These are phyloP conservation scores for Alternaria novae-zelandiae DNA, from an alignment of 2,329 filamentous ascomycete species.

Conservation along the genomic window DNA sequence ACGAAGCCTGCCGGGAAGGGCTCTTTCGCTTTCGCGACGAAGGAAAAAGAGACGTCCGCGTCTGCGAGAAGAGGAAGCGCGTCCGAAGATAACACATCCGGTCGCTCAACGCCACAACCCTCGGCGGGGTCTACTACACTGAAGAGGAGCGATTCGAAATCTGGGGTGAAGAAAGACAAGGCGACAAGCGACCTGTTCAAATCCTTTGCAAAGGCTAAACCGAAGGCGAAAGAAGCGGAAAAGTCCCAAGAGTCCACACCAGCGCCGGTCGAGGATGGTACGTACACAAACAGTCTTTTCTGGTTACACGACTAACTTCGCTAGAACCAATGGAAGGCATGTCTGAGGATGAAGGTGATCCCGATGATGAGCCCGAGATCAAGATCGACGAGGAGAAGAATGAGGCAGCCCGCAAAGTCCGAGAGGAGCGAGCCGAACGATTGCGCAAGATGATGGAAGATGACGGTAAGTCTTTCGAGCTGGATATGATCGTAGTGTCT, in stretches of 20 bases:
- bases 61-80: constrained; percentile 27
- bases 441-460: constrained; percentile 79
- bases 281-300: constrained; percentile 3
- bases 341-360: constrained; percentile 52
- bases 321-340: constrained; percentile 61
- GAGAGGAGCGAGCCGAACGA: constrained; percentile 69
- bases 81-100: constrained; percentile 45
- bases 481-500: constrained; percentile 4
- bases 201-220: constrained; percentile 75
- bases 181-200: constrained; percentile 72
- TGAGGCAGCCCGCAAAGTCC: constrained; percentile 50
- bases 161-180: constrained; percentile 63
- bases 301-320: constrained; percentile 30
- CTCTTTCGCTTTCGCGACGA: constrained; percentile 19
- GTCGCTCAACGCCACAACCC: constrained; percentile 43
- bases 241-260: constrained; percentile 52
- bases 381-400: constrained; percentile 41
- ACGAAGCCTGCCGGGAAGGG: constrained; percentile 24
- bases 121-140: constrained; percentile 26
- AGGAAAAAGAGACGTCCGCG: constrained; percentile 29
- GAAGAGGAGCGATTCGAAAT: constrained; percentile 48
- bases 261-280: constrained; percentile 58
- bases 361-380: constrained; percentile 37
- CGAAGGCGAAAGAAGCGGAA: constrained; percentile 58
- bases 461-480: constrained; percentile 53